Percentiles rank a stretch among this genome's conserved stretches.
Conservation (phyloP, 441 rosid genomes). For the Raphanus hybrid region DNA sequence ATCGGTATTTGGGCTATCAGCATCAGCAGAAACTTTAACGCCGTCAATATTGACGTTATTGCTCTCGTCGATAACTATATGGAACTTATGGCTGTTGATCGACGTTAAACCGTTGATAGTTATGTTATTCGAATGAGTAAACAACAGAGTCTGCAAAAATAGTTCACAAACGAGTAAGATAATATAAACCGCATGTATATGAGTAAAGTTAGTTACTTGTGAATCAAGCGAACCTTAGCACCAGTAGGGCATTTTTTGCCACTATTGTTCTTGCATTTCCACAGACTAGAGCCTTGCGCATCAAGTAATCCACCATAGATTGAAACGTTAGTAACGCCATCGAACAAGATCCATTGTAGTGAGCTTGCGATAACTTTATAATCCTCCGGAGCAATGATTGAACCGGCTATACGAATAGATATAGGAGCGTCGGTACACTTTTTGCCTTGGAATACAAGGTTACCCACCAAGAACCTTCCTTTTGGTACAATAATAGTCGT, state of each 20-base stretch:
- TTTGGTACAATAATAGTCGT: slow-evolving; percentile 59
- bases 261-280: slow-evolving; percentile 69
- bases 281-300: slow-evolving; percentile 59
- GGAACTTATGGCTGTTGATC: slow-evolving; percentile 66
- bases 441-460: slow-evolving; percentile 52
- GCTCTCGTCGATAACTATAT: slow-evolving; percentile 58
- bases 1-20: slow-evolving; percentile 72
- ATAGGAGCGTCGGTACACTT: slow-evolving; percentile 49
- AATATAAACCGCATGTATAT: background rate
- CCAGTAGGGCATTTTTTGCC: slow-evolving; percentile 62
- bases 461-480: slow-evolving; percentile 51
- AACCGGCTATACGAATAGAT: slow-evolving; percentile 53
- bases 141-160: slow-evolving; percentile 50
- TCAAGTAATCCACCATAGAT: slow-evolving; percentile 65
- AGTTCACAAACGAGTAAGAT: background rate
- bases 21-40: slow-evolving; percentile 9
- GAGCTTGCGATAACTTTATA: slow-evolving; percentile 40
- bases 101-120: slow-evolving; percentile 49
- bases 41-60: slow-evolving; percentile 50
- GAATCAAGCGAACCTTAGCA: slow-evolving; percentile 54
- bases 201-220: background rate
- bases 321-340: slow-evolving; percentile 55
- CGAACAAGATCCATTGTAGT: slow-evolving; percentile 57
- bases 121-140: slow-evolving; percentile 60
- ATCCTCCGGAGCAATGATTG: slow-evolving; percentile 64